These are phyloP conservation scores for Colletotrichum lindemuthianum DNA, from an alignment of 2,329 filamentous ascomycete genomes.

Conservation along the genomic window DNA sequence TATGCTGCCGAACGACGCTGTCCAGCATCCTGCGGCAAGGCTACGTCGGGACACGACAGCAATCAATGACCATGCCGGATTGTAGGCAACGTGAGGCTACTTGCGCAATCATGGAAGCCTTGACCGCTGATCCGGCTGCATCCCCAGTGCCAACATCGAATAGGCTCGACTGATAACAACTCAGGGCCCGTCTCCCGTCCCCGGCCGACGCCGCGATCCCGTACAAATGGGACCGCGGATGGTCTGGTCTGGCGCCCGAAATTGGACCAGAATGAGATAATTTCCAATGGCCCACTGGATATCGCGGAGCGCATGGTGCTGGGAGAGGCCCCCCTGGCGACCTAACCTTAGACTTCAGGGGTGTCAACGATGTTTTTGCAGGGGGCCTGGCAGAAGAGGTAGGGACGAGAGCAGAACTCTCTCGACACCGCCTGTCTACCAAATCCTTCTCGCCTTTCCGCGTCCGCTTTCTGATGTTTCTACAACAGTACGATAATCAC, in stretches of 20 bases:
- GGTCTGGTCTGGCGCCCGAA: constrained; percentile 29
- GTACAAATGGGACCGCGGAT: constrained; percentile 31
- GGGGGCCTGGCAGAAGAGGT: constrained; percentile 11
- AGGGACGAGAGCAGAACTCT: constrained; percentile 23
- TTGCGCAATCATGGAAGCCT: not conserved
- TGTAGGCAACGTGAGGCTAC: not conserved
- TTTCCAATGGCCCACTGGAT: constrained; percentile 36
- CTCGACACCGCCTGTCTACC: not conserved
- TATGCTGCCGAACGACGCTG: not conserved
- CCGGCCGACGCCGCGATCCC: constrained; percentile 19
- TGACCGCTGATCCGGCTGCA: constrained; percentile 21
- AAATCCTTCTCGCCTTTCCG: not conserved
- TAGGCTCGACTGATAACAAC: constrained; percentile 21
- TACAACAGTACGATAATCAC: not conserved
- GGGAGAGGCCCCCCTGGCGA: constrained; percentile 25
- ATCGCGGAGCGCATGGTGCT: constrained; percentile 36
- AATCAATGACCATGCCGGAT: too few species aligned
- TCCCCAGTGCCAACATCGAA: not conserved
- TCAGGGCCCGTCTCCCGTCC: constrained; percentile 27
- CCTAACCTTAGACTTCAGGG: constrained; percentile 23
- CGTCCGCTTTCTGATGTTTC: constrained; percentile 13
- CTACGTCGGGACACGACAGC: not conserved
- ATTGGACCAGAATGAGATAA: constrained; percentile 30
- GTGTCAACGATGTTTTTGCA: constrained; percentile 14
- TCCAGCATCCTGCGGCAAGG: not conserved